Evolutionary conservation across 345 rosid species (phyloP), one percentile per base, ranked within the genome.

Genomic region (Brassica cretica): DNA sequence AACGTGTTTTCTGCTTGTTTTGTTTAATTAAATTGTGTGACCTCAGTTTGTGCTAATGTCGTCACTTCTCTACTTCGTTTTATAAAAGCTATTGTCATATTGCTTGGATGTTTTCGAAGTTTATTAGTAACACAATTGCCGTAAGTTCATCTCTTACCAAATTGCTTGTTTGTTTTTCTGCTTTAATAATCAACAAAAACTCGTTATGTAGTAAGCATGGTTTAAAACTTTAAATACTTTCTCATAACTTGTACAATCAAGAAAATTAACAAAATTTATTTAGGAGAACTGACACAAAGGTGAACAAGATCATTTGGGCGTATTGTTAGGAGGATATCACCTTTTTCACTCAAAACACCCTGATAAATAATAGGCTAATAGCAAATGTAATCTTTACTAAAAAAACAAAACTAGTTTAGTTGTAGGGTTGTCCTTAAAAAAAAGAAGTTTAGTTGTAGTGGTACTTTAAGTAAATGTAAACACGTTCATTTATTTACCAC

Each of bases 401-500:
- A 49, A 62, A 49, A 62, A 49, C 30, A 59, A 21, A 66, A 66
- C 49, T 27, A 16, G 24, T 25, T 35, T 5, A 41, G 5, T 3
- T 46, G 55, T 12, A 11, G 29, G 24, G 24, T 21, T 21, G 24
- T 21, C 24, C 24, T 21, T 21, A 21, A 21, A 21, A 21, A 21
- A 21, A 21, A 21, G 2, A 21, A 21, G 24, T 21, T 21, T 21
- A 21, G 24, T 3, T 46, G 16, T 12, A 11, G 29, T 27, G 14
- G 19, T 62, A 58, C 73, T 60, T 73, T 72, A 21, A 33, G 60
- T 73, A 24, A 73, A 79, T 41, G 12, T 32, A 82, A 72, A 71
- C 49, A 71, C 91, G 86, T 84, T 88, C 83, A 89, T 82, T 84
- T 10, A 89, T 82, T 84, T 10, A 73, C 78, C 75, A 62, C 89